phyloP scores from a whole-genome alignment of 768 basidiomycete genomes.

The Podaxis carcinomalis region DNA sequence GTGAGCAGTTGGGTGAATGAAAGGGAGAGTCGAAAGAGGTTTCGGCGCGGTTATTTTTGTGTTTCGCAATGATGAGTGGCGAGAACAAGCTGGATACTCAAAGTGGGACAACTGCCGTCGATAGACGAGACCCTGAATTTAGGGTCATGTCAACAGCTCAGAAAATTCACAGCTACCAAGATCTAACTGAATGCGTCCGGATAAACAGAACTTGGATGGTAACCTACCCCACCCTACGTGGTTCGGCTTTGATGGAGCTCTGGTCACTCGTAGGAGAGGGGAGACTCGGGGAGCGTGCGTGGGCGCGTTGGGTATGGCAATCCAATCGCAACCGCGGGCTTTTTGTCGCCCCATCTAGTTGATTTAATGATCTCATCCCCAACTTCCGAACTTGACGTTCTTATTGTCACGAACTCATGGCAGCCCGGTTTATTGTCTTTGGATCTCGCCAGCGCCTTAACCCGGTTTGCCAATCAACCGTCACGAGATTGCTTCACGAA shows the following conservation, averaged over 20 bases:
- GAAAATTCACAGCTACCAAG: neutral
- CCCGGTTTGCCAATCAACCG: constrained; percentile 6
- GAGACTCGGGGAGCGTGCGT: neutral
- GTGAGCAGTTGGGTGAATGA: neutral
- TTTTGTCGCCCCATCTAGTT: neutral
- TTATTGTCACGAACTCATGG: constrained; percentile 8
- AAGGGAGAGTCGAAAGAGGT: neutral
- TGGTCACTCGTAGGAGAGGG: neutral
- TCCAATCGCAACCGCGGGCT: neutral
- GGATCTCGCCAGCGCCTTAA: neutral
- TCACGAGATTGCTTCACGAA: constrained; percentile 6
- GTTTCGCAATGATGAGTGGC: neutral
- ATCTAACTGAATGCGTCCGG: neutral
- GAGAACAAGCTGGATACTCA: neutral
- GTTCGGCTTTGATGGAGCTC: neutral
- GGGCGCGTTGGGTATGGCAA: neutral
- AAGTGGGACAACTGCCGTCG: neutral
- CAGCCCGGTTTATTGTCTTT: constrained; percentile 8
- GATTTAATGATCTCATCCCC: neutral
- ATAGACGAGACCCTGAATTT: neutral
- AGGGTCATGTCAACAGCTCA: neutral
- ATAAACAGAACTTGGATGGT: neutral
- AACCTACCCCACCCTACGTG: neutral
- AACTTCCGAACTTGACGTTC: neutral
- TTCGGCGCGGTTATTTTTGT: neutral